Evolutionary conservation across 345 rosid genomes (phyloP).

Genomic region (Clarkia xantiana): DNA sequence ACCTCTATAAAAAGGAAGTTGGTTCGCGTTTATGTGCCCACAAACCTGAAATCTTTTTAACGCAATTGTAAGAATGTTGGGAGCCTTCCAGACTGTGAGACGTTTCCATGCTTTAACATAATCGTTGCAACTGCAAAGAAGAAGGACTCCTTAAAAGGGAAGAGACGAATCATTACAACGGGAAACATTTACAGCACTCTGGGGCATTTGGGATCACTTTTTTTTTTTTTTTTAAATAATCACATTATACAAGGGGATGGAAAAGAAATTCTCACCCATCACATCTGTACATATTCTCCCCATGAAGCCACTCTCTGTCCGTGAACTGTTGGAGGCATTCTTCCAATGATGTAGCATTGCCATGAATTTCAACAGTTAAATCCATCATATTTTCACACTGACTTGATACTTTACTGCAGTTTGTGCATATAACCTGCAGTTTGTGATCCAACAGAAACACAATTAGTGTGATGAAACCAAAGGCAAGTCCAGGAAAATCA

Average conservation of each 20-base stretch:
- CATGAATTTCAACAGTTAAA: conserved; percentile 87
- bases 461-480: neutral
- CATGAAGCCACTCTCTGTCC: conserved; percentile 72
- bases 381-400: conserved; percentile 98
- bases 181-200: neutral
- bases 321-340: conserved; percentile 92
- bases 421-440: conserved; percentile 64
- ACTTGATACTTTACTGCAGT: conserved; percentile 57
- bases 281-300: conserved; percentile 95
- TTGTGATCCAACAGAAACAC: conserved; percentile 1
- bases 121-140: conserved; percentile 15
- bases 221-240: too few species aligned
- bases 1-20: too few species aligned
- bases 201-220: neutral
- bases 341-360: conserved; percentile 81
- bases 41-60: conserved; percentile 40
- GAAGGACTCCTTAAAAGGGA: neutral
- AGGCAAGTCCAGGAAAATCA: neutral
- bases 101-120: conserved; percentile 98
- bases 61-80: conserved; percentile 90
- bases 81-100: conserved; percentile 51
- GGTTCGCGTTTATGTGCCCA: too few species aligned
- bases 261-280: conserved; percentile 51
- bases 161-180: neutral
- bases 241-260: neutral